Conservation (phyloP, 1,139 yeast genomes). For the Geotrichum citri-aurantii region DNA sequence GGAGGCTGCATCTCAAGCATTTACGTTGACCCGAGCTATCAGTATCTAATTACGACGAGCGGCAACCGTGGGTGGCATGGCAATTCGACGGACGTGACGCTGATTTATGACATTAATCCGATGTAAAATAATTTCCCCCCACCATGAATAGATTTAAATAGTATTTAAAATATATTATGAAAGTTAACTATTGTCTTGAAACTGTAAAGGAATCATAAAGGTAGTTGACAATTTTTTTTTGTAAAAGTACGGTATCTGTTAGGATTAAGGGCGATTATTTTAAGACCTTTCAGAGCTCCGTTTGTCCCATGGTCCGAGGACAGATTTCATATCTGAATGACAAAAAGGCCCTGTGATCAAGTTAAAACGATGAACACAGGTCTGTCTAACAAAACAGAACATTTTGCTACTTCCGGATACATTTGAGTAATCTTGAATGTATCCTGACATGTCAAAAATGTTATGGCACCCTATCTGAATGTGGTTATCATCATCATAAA, state of each 20-base stretch:
- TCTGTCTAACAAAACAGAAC: too few species aligned
- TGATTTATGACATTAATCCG: constrained; percentile 64
- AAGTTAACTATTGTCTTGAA: too few species aligned
- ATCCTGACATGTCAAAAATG: too few species aligned
- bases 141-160: too few species aligned
- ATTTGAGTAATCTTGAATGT: too few species aligned
- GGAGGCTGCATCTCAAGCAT: constrained; percentile 60
- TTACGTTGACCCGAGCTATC: constrained; percentile 74
- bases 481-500: not conserved
- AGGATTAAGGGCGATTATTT: not conserved
- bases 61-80: constrained; percentile 98
- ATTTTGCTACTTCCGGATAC: too few species aligned
- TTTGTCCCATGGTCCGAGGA: not conserved
- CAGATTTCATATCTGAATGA: not conserved
- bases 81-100: constrained; percentile 66
- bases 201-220: too few species aligned
- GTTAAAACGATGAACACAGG: not conserved
- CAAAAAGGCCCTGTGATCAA: not conserved
- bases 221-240: too few species aligned
- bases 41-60: constrained; percentile 84
- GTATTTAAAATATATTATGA: not conserved
- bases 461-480: not conserved
- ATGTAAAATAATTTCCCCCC: not conserved
- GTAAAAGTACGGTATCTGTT: not conserved
- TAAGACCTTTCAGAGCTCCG: not conserved